A percentile compares a stretch with the other conserved stretches of the same genome.
phyloP scores from a whole-genome alignment of 768 basidiomycete genomes.

The Tricholoma sp. region DNA sequence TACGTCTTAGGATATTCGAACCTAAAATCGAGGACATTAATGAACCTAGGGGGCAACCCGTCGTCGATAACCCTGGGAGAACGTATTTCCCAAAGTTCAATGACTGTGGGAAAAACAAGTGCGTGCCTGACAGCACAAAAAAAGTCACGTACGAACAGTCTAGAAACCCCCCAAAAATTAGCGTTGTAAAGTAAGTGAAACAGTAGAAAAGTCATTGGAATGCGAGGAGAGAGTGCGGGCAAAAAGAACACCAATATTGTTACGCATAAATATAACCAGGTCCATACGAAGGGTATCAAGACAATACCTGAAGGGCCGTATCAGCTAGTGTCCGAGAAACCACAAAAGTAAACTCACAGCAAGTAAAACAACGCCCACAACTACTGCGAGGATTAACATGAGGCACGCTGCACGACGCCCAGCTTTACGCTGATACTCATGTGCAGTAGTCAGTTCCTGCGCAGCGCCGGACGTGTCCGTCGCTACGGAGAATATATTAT shows the following conservation, averaged over 20 bases:
- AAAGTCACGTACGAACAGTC: too few species aligned
- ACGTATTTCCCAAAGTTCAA: too few species aligned
- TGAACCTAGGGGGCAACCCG: too few species aligned
- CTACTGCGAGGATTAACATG: conserved; percentile 81
- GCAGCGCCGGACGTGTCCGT: conserved; percentile 78
- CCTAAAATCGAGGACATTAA: too few species aligned
- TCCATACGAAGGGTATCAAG: conserved; percentile 6
- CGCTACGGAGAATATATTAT: conserved; percentile 84
- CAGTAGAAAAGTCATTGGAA: background rate
- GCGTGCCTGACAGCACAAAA: too few species aligned
- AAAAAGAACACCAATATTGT: background rate
- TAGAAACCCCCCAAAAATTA: too few species aligned
- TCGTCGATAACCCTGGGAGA: too few species aligned
- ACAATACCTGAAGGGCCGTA: conserved; percentile 11
- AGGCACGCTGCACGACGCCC: conserved; percentile 87
- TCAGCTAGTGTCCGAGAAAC: background rate
- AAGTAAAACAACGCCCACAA: conserved; percentile 81
- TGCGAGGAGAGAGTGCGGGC: background rate
- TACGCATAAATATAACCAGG: background rate
- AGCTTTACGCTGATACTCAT: conserved; percentile 92
- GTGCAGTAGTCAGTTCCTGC: conserved; percentile 82
- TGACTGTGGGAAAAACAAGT: too few species aligned
- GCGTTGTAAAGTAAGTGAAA: too few species aligned
- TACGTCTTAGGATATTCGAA: too few species aligned
- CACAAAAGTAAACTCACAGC: conserved; percentile 60